Base-by-base conservation (phyloP, 2,329 filamentous ascomycete species). In the Sodiomyces alkalinus region DNA sequence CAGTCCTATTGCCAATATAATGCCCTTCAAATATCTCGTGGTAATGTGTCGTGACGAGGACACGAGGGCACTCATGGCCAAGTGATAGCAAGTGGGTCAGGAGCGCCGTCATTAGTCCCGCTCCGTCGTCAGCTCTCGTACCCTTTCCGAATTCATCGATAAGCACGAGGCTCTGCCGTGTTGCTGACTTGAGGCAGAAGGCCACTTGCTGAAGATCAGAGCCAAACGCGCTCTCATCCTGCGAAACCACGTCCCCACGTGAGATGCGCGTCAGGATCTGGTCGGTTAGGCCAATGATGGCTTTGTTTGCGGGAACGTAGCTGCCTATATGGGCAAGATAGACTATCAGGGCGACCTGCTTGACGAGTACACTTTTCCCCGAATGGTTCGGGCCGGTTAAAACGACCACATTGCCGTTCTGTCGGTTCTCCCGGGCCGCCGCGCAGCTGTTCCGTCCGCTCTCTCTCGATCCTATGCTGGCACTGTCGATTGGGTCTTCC, bases 381-480 rank as follows among this genome's bases (percentile, higher is more conserved):
- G 90, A 96, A 48, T 90, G 92, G 41, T 98, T 98, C 4, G 90
- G 86, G 0, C 90, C 90, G 0, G 90, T 96, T 42, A 98, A 52
- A 5, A 94, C 57, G 9, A 94, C 48, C 54, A 83, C 77, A n/a
- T n/a, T n/a, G n/a, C n/a, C n/a, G n/a, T n/a, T n/a, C n/a, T n/a
- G n/a, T n/a, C n/a, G n/a, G 38, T 68, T 82, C 9, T 20, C 20
- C 39, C 36, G 21, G 7, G 13, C 15, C 2, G 12, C 5, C 5
- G 11, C 17, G 7, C 14, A 16, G 19, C 7, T 18, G n/a, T 7
- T 13, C 16, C 5, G 10, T 4, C 15, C 11, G 5, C 3, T 3
- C 5, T 13, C 17, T n/a, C n/a, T n/a, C n/a, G n/a, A n/a, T n/a
- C n/a, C n/a, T 10, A 16, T 8, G n/a, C 10, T 12, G 9, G 19